Percentiles rank a stretch among this genome's conserved stretches.
These are phyloP conservation scores for Xylariaceae sp. DNA, from an alignment of 2,329 filamentous ascomycete genomes.

Conservation along the genomic window DNA sequence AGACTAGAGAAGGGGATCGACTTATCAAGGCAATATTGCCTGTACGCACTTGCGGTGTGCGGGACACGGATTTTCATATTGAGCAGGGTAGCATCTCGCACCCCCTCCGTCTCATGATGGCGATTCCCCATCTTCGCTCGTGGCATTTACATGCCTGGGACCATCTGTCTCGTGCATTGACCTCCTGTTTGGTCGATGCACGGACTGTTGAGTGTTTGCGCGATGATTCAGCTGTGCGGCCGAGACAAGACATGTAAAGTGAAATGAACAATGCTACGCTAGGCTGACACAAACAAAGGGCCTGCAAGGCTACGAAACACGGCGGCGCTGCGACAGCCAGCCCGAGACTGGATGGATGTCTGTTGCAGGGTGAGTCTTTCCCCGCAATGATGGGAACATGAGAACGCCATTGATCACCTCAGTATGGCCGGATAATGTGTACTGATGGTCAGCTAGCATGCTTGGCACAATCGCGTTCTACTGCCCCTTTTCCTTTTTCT, in stretches of 20 bases:
- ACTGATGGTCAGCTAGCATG: neutral
- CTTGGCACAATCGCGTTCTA: constrained; percentile 4
- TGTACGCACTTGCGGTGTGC: constrained; percentile 5
- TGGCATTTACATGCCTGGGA: neutral
- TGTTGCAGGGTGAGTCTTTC: constrained; percentile 1
- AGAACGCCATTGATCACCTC: constrained; percentile 10
- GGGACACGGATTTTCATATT: constrained; percentile 14
- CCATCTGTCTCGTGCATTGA: constrained; percentile 11
- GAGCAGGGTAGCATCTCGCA: constrained; percentile 15
- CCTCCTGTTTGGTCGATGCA: constrained; percentile 7
- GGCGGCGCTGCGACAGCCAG: neutral
- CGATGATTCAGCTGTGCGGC: constrained; percentile 1
- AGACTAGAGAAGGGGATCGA: constrained; percentile 5
- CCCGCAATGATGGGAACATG: constrained; percentile 1
- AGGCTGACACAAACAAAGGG: constrained; percentile 11
- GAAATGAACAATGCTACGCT: constrained; percentile 28
- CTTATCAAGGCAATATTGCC: neutral
- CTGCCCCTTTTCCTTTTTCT: neutral
- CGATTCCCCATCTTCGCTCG: constrained; percentile 5
- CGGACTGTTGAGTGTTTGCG: neutral
- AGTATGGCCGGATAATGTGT: neutral
- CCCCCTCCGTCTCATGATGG: constrained; percentile 6
- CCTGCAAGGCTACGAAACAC: constrained; percentile 24
- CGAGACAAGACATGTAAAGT: constrained; percentile 13
- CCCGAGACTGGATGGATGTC: constrained; percentile 5